A percentile compares a stretch with the other conserved stretches of the same genome.
Evolutionary conservation across 371 early-diverging fungal genomes (phyloP).

Genomic region (Mortierella polycephala): DNA sequence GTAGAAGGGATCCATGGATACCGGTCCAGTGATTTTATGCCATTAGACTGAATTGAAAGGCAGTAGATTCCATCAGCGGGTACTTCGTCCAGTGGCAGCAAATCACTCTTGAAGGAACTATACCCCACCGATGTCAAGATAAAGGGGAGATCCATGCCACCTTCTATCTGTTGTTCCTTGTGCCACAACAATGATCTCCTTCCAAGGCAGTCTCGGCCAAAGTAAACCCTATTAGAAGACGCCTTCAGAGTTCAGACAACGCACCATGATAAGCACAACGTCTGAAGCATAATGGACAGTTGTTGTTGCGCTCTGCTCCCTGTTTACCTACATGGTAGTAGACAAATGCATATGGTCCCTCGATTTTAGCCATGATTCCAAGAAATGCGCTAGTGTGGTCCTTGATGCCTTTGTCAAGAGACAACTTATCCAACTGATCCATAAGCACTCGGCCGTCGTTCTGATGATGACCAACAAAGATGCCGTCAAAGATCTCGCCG

Average conservation of each 20-base stretch:
- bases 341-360: slow-evolving; percentile 85
- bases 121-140: slow-evolving; percentile 68
- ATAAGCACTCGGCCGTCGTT: slow-evolving; percentile 71
- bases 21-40: slow-evolving; percentile 7
- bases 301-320: background rate
- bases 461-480: slow-evolving; percentile 59
- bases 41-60: slow-evolving; percentile 56
- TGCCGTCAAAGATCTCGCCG: slow-evolving; percentile 85
- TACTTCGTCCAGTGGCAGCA: slow-evolving; percentile 70
- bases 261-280: no score
- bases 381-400: slow-evolving; percentile 44
- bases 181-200: slow-evolving; percentile 83
- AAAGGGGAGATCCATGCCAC: slow-evolving; percentile 31
- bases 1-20: slow-evolving; percentile 54
- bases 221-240: slow-evolving; percentile 67
- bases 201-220: slow-evolving; percentile 87
- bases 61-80: slow-evolving; percentile 78
- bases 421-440: slow-evolving; percentile 52
- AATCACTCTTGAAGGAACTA: slow-evolving; percentile 23
- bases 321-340: slow-evolving; percentile 64
- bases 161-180: slow-evolving; percentile 20
- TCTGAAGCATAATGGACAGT: no score
- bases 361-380: slow-evolving; percentile 61
- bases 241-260: slow-evolving; percentile 44
- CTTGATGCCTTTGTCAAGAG: background rate